phyloP scores from a whole-genome alignment of 805 yeast genomes.

The Kregervanrija delftensis region DNA sequence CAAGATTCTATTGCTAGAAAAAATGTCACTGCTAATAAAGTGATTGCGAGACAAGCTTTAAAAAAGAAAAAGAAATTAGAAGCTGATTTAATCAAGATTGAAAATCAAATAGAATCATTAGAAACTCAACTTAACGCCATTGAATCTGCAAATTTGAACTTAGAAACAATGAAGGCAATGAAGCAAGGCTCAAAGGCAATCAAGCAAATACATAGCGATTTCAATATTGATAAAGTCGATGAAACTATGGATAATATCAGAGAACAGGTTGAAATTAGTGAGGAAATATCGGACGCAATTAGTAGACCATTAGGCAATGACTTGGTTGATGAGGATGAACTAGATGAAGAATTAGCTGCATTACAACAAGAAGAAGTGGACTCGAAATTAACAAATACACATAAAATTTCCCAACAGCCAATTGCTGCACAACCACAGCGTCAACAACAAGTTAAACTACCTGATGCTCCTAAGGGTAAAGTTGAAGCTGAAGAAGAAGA shows the following conservation, averaged over 20 bases:
- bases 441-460: constrained; percentile 26
- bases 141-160: constrained; percentile 91
- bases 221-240: constrained; percentile 94
- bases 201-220: constrained; percentile 92
- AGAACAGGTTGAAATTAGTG: constrained; percentile 92
- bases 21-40: constrained; percentile 63
- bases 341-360: constrained; percentile 84
- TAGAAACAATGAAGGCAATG: constrained; percentile 98
- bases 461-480: constrained; percentile 40
- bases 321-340: constrained; percentile 78
- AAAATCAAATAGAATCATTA: constrained; percentile 81
- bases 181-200: constrained; percentile 95
- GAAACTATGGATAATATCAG: constrained; percentile 97
- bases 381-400: constrained; percentile 9
- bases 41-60: constrained; percentile 76
- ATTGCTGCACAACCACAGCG: constrained; percentile 6
- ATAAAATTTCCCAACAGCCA: constrained; percentile 3
- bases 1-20: constrained; percentile 78
- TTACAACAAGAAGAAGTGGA: constrained; percentile 80
- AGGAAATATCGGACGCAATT: constrained; percentile 93
- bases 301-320: constrained; percentile 88
- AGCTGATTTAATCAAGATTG: constrained; percentile 67
- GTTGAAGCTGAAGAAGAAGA: constrained; percentile 50
- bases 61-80: constrained; percentile 73
- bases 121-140: constrained; percentile 87